Evolutionary conservation across 2,329 filamentous ascomycete species (phyloP).

Genomic region (Seiridium unicorne): DNA sequence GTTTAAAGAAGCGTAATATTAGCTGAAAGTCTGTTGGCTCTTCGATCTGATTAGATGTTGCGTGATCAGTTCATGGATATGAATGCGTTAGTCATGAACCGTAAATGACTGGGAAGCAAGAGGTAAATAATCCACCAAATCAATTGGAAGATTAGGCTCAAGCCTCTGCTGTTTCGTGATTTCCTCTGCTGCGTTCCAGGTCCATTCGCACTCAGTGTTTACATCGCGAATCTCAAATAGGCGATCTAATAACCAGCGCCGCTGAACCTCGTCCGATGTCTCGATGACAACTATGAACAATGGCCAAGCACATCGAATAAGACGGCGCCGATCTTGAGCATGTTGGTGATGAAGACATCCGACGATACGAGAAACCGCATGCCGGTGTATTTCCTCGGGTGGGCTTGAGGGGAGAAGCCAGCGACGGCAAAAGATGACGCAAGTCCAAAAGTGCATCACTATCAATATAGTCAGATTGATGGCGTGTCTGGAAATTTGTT

Average conservation of each 20-base stretch:
- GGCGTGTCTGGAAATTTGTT: background rate
- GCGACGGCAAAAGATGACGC: constrained; percentile 10
- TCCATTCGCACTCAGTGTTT: constrained; percentile 7
- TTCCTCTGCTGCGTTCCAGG: constrained; percentile 1
- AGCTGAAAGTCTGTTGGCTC: too few relatives aligned
- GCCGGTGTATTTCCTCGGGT: background rate
- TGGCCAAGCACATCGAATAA: constrained; percentile 9
- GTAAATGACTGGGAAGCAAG: too few relatives aligned
- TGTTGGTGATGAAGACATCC: background rate
- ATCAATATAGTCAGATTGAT: background rate
- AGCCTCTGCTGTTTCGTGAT: background rate
- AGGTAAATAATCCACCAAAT: too few relatives aligned
- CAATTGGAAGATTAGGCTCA: too few relatives aligned
- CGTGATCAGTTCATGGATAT: too few relatives aligned
- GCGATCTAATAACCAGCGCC: background rate
- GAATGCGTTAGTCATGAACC: too few relatives aligned
- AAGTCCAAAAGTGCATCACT: constrained; percentile 1
- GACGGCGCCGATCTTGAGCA: background rate
- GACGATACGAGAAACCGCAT: background rate
- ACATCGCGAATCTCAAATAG: background rate
- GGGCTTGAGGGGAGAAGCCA: background rate
- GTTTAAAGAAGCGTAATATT: too few relatives aligned
- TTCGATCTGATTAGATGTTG: too few relatives aligned
- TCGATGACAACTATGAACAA: constrained; percentile 10
- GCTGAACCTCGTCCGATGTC: background rate